phyloP scores from a whole-genome alignment of 2,329 filamentous ascomycete species.

The Tricladium varicosporioides region DNA sequence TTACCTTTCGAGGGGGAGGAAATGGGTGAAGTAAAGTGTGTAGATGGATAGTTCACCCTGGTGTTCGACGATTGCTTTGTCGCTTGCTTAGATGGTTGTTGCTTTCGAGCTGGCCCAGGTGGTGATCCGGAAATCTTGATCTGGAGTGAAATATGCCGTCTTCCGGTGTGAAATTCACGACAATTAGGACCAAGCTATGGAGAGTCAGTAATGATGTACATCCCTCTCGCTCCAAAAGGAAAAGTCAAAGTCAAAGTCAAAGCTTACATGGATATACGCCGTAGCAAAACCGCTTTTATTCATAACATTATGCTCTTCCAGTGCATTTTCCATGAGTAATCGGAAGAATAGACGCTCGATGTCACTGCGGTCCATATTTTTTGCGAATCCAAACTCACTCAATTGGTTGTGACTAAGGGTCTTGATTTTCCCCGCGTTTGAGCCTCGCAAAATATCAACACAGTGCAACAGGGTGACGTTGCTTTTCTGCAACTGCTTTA shows the following conservation, averaged over 20 bases:
- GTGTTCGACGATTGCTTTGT: conserved; percentile 34
- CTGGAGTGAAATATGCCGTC: conserved; percentile 29
- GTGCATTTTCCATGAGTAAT: conserved; percentile 69
- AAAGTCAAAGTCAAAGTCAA: too few species aligned
- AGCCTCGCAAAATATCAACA: conserved; percentile 79
- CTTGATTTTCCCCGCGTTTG: conserved; percentile 51
- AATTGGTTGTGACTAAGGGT: conserved; percentile 38
- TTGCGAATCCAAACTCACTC: conserved; percentile 66
- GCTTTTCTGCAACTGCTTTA: conserved; percentile 53
- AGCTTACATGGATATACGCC: conserved; percentile 67
- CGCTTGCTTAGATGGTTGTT: not conserved
- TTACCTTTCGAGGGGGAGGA: conserved; percentile 42
- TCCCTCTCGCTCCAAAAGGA: not conserved
- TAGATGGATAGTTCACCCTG: conserved; percentile 42
- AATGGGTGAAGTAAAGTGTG: conserved; percentile 65
- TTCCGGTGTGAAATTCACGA: conserved; percentile 27
- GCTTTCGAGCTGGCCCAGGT: conserved; percentile 2
- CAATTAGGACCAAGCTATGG: conserved; percentile 31
- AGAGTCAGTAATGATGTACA: conserved; percentile 30
- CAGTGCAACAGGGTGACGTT: conserved; percentile 76
- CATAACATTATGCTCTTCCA: conserved; percentile 67
- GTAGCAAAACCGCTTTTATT: conserved; percentile 65
- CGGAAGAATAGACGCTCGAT: conserved; percentile 81
- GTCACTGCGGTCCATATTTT: conserved; percentile 68
- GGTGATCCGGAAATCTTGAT: conserved; percentile 28